Conservation (phyloP, 192 early-diverging fungal genomes). For the Phycomyces blakesleeanus region DNA sequence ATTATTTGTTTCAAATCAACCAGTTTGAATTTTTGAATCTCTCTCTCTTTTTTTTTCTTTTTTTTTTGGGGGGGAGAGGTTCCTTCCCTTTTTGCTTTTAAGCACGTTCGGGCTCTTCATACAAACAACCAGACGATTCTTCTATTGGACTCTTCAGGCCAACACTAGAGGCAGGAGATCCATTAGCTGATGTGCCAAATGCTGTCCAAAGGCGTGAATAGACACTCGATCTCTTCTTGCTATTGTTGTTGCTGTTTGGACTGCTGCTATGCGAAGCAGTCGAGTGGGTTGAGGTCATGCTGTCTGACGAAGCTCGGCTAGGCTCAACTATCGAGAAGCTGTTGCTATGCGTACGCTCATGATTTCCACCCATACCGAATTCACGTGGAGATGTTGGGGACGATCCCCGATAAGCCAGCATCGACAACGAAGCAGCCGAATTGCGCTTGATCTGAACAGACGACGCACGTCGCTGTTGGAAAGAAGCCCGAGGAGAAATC, state of each 20-base stretch:
- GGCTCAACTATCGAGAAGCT: background rate
- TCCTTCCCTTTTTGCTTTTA: background rate
- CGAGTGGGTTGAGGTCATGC: conserved; percentile 16
- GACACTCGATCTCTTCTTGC: conserved; percentile 26
- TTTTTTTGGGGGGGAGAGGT: too few relatives aligned
- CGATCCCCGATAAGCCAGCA: background rate
- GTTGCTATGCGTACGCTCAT: background rate
- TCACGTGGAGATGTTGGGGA: conserved; percentile 11
- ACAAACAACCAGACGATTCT: background rate
- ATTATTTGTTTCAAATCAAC: too few relatives aligned
- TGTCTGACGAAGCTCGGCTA: conserved; percentile 23
- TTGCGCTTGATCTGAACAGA: conserved; percentile 7
- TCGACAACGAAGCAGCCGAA: conserved; percentile 9
- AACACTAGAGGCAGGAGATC: background rate
- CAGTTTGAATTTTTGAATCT: too few relatives aligned
- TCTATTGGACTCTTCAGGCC: conserved; percentile 12
- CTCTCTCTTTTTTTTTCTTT: too few relatives aligned
- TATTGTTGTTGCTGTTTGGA: background rate
- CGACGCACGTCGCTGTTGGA: conserved; percentile 11
- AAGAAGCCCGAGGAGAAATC: conserved; percentile 18
- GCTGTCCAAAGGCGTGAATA: conserved; percentile 28
- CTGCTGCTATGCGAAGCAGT: conserved; percentile 6
- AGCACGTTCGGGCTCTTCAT: background rate
- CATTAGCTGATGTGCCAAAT: conserved; percentile 6
- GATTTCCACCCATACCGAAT: background rate